Conservation (phyloP, 2,329 filamentous ascomycete genomes). For the Orbilia oligospora region DNA sequence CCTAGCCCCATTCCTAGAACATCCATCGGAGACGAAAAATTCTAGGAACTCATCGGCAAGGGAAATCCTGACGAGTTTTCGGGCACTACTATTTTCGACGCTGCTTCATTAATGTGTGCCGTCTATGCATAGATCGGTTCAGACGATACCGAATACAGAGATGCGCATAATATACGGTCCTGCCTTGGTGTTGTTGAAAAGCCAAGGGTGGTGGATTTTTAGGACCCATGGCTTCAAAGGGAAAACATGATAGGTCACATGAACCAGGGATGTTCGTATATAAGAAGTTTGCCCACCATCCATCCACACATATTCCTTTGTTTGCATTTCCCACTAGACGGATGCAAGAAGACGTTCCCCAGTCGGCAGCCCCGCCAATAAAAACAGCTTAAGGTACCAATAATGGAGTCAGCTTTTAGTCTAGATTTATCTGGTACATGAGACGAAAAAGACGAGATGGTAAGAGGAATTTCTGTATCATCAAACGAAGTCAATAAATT, state of each 20-base stretch:
- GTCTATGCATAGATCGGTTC: conserved; percentile 38
- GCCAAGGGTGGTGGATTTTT: conserved; percentile 30
- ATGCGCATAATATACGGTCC: conserved; percentile 32
- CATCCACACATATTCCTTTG: conserved; percentile 21
- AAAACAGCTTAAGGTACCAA: conserved; percentile 21
- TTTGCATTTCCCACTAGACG: conserved; percentile 37
- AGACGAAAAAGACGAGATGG: conserved; percentile 32
- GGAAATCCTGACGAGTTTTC: conserved; percentile 18
- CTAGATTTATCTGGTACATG: conserved; percentile 15
- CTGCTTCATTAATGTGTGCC: conserved; percentile 31
- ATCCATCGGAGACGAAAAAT: conserved; percentile 30
- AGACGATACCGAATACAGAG: conserved; percentile 35
- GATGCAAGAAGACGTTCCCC: conserved; percentile 47
- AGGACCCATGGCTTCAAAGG: neutral
- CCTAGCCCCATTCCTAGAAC: conserved; percentile 17
- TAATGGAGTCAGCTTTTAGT: conserved; percentile 31
- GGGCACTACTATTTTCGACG: conserved; percentile 25
- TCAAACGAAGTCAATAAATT: conserved; percentile 44
- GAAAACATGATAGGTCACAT: conserved; percentile 54
- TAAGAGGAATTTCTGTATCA: conserved; percentile 17
- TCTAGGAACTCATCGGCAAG: conserved; percentile 27
- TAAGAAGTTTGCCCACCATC: conserved; percentile 20
- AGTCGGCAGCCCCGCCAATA: conserved; percentile 51
- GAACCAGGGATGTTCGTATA: conserved; percentile 45
- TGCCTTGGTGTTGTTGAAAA: conserved; percentile 15